Evolutionary conservation across 2,329 filamentous ascomycete species (phyloP).

Genomic region (Alternaria postmessia): DNA sequence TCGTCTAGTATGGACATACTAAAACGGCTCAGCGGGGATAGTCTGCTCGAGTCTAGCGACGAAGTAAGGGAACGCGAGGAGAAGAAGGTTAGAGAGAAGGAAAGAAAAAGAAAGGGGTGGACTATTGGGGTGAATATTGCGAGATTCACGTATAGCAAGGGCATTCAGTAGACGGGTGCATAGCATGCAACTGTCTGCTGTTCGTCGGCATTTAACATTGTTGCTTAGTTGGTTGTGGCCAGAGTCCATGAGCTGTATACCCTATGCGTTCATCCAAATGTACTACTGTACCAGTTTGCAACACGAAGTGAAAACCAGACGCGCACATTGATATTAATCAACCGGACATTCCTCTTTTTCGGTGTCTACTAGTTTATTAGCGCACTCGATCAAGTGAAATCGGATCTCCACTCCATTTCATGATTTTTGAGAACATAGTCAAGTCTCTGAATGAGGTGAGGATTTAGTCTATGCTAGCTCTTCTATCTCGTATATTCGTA

Average conservation of each 20-base stretch:
- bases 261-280: not conserved
- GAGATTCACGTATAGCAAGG: conserved; percentile 30
- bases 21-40: conserved; percentile 13
- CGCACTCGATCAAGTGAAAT: not conserved
- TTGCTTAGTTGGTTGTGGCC: not conserved
- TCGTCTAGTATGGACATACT: not conserved
- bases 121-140: conserved; percentile 33
- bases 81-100: conserved; percentile 23
- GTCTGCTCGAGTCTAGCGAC: conserved; percentile 5
- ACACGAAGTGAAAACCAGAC: not conserved
- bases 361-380: not conserved
- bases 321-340: not conserved
- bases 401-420: not conserved
- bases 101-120: conserved; percentile 40
- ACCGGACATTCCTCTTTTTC: not conserved
- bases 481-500: not conserved
- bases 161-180: conserved; percentile 38
- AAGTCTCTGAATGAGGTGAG: not conserved
- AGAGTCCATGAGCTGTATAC: not conserved
- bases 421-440: not conserved
- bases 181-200: no score
- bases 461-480: not conserved
- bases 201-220: not conserved
- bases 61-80: conserved; percentile 13
- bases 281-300: not conserved